phyloP scores from a whole-genome alignment of 1,284 basidiomycete genomes.

The Golubevia pallescens region DNA sequence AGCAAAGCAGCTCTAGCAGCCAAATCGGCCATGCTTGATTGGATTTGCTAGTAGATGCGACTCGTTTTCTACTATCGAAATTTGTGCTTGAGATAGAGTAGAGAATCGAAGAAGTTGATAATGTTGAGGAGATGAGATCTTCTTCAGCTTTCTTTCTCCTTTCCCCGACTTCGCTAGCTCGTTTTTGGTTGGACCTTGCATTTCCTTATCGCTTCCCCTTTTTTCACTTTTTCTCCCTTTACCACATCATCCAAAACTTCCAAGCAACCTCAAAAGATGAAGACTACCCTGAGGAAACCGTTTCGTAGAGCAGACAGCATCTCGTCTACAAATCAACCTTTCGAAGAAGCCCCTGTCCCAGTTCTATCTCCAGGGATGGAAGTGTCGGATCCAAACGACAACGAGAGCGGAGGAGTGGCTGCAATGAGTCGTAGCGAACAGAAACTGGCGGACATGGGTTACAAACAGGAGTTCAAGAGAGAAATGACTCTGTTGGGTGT shows the following conservation, averaged over 20 bases:
- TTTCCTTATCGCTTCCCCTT: too few species aligned
- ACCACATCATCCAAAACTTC: not conserved
- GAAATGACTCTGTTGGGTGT: not conserved
- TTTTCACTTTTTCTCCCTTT: too few species aligned
- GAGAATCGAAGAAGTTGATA: too few species aligned
- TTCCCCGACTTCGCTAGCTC: too few species aligned
- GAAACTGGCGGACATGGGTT: slow-evolving; percentile 1
- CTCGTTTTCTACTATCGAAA: too few species aligned
- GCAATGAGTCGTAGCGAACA: not conserved
- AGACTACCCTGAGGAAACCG: not conserved
- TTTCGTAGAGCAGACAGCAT: not conserved
- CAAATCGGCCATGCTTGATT: too few species aligned
- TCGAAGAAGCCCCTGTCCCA: not conserved
- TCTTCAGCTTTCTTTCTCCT: too few species aligned
- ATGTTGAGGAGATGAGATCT: too few species aligned
- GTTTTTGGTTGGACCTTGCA: too few species aligned
- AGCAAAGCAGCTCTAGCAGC: too few species aligned
- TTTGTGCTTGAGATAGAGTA: too few species aligned
- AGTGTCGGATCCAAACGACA: not conserved
- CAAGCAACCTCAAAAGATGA: not conserved
- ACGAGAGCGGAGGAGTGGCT: not conserved
- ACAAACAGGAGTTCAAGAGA: slow-evolving; percentile 4
- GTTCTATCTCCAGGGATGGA: not conserved
- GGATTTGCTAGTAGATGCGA: too few species aligned
- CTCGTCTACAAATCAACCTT: not conserved